A percentile compares a stretch with the other conserved stretches of the same genome.
Evolutionary conservation across 2,329 filamentous ascomycete species (phyloP).

Genomic region (Epichloe uncinata): DNA sequence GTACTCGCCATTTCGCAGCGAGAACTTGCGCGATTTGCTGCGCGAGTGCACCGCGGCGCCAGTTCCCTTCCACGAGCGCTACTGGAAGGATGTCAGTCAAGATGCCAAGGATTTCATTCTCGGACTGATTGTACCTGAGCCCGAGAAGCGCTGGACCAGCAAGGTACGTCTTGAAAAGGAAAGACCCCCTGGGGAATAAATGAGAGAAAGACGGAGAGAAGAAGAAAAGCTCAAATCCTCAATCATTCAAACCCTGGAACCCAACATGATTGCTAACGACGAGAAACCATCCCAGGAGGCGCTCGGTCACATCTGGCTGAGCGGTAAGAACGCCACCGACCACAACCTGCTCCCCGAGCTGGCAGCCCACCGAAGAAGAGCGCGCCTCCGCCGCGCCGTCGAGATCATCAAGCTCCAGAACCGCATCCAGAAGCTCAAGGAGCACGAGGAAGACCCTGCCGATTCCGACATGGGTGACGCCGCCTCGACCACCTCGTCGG

Average conservation of each 20-base stretch:
- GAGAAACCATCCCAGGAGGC: constrained; percentile 42
- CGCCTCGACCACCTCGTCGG: constrained; percentile 28
- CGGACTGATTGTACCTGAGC: constrained; percentile 63
- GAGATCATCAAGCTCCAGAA: constrained; percentile 93
- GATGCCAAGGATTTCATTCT: constrained; percentile 94
- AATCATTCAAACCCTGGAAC: not conserved
- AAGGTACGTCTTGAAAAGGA: constrained; percentile 36
- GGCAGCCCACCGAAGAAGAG: constrained; percentile 74
- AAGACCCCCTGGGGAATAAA: not conserved
- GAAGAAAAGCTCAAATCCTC: not conserved
- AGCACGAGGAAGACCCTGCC: constrained; percentile 74
- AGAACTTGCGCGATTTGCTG: constrained; percentile 84
- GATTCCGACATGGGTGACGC: constrained; percentile 60
- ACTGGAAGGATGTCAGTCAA: constrained; percentile 94
- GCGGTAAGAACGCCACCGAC: constrained; percentile 79
- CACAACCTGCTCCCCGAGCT: constrained; percentile 97
- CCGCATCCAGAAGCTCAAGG: constrained; percentile 86
- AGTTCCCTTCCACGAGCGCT: constrained; percentile 91
- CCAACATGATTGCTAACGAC: not conserved
- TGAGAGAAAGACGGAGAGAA: not conserved
- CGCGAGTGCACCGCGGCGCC: constrained; percentile 78
- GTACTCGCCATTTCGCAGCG: constrained; percentile 94
- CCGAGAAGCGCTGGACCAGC: constrained; percentile 64
- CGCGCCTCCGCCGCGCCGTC: constrained; percentile 82
- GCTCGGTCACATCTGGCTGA: constrained; percentile 76